Percentiles rank a stretch among this genome's conserved stretches.
Conservation (phyloP, 176 grass and related monocot species). For the Oryza rufipogon region DNA sequence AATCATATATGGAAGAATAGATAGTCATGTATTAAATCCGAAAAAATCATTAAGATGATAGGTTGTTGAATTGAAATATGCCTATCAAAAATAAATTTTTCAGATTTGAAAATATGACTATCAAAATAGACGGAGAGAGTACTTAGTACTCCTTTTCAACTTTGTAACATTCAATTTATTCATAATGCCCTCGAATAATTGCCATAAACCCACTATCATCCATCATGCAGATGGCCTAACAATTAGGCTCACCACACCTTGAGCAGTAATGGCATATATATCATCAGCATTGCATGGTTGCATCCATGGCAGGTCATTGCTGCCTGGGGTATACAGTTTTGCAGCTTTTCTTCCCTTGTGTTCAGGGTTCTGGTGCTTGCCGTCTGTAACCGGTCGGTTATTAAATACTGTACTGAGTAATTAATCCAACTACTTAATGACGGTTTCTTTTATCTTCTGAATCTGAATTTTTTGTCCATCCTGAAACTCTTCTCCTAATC, state of each 20-base stretch:
- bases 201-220: too few relatives aligned
- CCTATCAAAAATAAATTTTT: too few relatives aligned
- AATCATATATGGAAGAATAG: too few relatives aligned
- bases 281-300: not conserved
- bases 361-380: not conserved
- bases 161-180: too few relatives aligned
- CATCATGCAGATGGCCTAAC: not conserved
- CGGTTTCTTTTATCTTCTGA: not conserved
- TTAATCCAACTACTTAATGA: not conserved
- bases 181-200: too few relatives aligned
- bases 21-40: too few relatives aligned
- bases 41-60: too few relatives aligned
- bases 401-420: not conserved
- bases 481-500: not conserved
- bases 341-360: not conserved
- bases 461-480: not conserved
- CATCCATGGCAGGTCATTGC: not conserved
- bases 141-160: too few relatives aligned
- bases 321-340: not conserved
- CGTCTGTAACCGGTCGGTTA: not conserved
- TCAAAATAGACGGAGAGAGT: too few relatives aligned
- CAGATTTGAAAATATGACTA: too few relatives aligned
- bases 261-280: conserved; percentile 9
- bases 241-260: not conserved
- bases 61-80: too few relatives aligned